Conservation (phyloP, 192 early-diverging fungal genomes). For the Coemansia sp. region DNA sequence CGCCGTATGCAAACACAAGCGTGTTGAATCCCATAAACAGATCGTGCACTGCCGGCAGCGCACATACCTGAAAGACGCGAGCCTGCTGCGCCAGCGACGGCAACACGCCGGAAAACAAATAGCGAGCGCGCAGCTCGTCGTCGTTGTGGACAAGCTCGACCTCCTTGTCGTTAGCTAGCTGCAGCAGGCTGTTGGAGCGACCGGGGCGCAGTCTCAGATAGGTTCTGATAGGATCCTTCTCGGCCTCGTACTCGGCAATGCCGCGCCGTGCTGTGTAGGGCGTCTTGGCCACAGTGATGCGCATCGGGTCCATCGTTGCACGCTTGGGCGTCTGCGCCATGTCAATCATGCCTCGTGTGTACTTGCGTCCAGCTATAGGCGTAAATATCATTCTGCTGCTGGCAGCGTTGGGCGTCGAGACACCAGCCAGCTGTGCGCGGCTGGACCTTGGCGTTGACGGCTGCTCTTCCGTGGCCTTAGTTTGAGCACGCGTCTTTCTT, state of each 20-base stretch:
- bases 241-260: slow-evolving; percentile 36
- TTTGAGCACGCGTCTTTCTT: too few relatives aligned
- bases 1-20: slow-evolving; percentile 67
- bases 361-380: slow-evolving; percentile 37
- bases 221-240: slow-evolving; percentile 47
- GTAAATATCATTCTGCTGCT: slow-evolving; percentile 16
- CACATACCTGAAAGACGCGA: slow-evolving; percentile 57
- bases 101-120: slow-evolving; percentile 61
- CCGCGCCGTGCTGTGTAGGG: slow-evolving; percentile 43
- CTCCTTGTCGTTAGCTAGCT: slow-evolving; percentile 49
- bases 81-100: slow-evolving; percentile 46
- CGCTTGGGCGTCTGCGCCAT: slow-evolving; percentile 15
- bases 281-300: slow-evolving; percentile 30
- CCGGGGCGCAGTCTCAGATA: slow-evolving; percentile 45
- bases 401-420: slow-evolving; percentile 1
- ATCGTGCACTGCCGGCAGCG: slow-evolving; percentile 55
- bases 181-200: slow-evolving; percentile 15
- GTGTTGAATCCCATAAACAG: slow-evolving; percentile 58
- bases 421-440: not conserved
- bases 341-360: slow-evolving; percentile 21
- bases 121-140: slow-evolving; percentile 24
- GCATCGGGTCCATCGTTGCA: slow-evolving; percentile 11
- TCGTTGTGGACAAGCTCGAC: slow-evolving; percentile 25
- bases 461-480: too few relatives aligned
- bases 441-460: too few relatives aligned